Evolutionary conservation across 352 stramenopile species (phyloP), one percentile per base, ranked within the genome.

Genomic region (Discostella stelligera): DNA sequence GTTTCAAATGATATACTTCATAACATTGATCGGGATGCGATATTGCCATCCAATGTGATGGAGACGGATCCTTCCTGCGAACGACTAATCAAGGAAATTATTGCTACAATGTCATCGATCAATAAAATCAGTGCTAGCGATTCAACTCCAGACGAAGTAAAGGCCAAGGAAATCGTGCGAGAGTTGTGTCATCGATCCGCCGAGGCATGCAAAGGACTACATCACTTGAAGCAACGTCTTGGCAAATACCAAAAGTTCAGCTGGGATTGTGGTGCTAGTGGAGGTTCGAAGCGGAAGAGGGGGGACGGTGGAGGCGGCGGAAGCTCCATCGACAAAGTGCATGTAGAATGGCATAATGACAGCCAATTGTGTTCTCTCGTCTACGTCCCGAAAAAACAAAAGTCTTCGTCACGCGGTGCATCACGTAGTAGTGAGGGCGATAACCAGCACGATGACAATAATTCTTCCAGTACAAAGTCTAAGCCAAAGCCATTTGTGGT

Each of bases 401-500:
- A 66, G 23, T 46, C 25, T 3, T 27, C 50, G 11, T 64, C 50
- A 14, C 16, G 13, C 2, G 23, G 53, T 56, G 13, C 44, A 25
- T 66, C 53, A 0, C 39, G 21, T 13, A 0, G 46, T 32, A 46
- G 18, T 53, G 41, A 60, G 5, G 41, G 61, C 13, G 41, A 59
- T 25, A 20, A 62, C 16, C n/a, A 60, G 1, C 25, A 59, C 32
- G 55, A 58, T 50, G 55, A 37, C 25, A 30, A 4, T n/a, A 11
- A 58, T 41, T 4, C 14, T 32, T 23, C 50, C 8, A 23, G 50
- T 4, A 30, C 7, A 1, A 49, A 46, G 16, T 78, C 73, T 9
- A 64, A 66, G 44, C 16, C 63, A 23, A 89, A 86, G 48, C 85
- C 85, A 14, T 89, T 89, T 69, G 75, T 80, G 1, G 59, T 89